These are phyloP conservation scores for Oryza punctata DNA, from an alignment of 176 grass and related monocot species.

Conservation along the genomic window DNA sequence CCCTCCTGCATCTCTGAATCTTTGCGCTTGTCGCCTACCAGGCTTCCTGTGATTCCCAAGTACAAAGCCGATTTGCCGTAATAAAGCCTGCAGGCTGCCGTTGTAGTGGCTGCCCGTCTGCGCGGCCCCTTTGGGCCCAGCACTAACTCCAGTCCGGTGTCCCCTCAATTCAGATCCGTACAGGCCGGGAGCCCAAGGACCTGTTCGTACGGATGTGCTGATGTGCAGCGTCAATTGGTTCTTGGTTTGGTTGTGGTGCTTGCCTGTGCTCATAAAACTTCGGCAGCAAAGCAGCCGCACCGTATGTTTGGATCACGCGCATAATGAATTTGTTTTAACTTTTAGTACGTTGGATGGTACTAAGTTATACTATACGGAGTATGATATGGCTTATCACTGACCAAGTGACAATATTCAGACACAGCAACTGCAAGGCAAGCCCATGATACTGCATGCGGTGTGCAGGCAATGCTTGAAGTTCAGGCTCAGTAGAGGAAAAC, in stretches of 20 bases:
- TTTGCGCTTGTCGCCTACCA: not conserved
- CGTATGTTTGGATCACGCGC: not conserved
- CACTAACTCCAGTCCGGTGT: not conserved
- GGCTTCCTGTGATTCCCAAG: not conserved
- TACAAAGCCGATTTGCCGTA: not conserved
- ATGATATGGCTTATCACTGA: not conserved
- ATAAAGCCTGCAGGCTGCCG: not conserved
- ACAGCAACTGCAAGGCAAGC: not conserved
- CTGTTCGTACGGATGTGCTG: not conserved
- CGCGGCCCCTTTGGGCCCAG: not conserved
- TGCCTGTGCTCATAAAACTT: not conserved
- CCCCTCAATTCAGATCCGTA: not conserved
- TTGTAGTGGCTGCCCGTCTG: not conserved
- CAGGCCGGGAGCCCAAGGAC: not conserved
- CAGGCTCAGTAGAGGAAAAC: no score
- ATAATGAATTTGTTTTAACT: not conserved
- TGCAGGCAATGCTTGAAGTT: no score
- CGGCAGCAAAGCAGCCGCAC: no score
- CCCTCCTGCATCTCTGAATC: not conserved
- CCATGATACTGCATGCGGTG: no score
- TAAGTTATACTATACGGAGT: not conserved
- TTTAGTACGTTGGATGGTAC: not conserved
- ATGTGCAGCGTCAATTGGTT: no score
- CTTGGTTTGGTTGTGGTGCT: not conserved
- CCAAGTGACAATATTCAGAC: not conserved